Base-by-base conservation (phyloP, 768 basidiomycete genomes). In the Cystoderma amianthinum region DNA sequence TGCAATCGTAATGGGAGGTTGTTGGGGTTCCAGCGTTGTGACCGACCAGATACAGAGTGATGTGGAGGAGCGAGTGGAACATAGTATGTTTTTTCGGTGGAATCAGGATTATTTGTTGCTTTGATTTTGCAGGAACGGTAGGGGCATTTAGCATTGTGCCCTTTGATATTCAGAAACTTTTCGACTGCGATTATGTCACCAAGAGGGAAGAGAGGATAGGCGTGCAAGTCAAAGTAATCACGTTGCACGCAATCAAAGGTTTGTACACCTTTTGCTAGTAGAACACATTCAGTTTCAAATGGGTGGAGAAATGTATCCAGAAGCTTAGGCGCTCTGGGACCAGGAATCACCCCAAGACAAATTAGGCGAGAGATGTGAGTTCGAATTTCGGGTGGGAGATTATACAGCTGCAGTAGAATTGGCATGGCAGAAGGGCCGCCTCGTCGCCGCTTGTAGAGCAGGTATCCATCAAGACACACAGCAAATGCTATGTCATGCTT, bases 341-440 rank as follows among this genome's bases (percentile, higher is more conserved):
- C 67, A 2, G 67, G 71, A 25, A 74, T 65, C 21, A 70, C 50
- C 2, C 67, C 63, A n/a, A 71, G 37, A 34, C 58, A 60, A 1
- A 72, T 25, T 7, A 69, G 44, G n/a, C 62, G 42, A 1, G 49
- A 32, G 10, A 61, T 36, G 17, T 62, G 63, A 19, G 54, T 59
- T 3, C 56, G 58, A 5, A 62, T 43, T 12, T 64, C 50, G 0
- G 71, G 71, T 2, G 61, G 62, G 1, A 74, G 51, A 38, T 74
- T 74, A 50, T 62, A 65, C 43, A 69, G 67, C 42, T 63, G 58
- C 0, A 68, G 21, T 6, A 74, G 37, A 4, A 74, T 43, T 1
- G 69, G 72, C 56, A 64, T 71, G 3, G 52, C 51, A 0, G 64
- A 63, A 3, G 40, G 40, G 12, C 40, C 40, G 15, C 50, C n/a